Base-by-base conservation (phyloP, 2,329 filamentous ascomycete species). In the Sphaerulina populicola region DNA sequence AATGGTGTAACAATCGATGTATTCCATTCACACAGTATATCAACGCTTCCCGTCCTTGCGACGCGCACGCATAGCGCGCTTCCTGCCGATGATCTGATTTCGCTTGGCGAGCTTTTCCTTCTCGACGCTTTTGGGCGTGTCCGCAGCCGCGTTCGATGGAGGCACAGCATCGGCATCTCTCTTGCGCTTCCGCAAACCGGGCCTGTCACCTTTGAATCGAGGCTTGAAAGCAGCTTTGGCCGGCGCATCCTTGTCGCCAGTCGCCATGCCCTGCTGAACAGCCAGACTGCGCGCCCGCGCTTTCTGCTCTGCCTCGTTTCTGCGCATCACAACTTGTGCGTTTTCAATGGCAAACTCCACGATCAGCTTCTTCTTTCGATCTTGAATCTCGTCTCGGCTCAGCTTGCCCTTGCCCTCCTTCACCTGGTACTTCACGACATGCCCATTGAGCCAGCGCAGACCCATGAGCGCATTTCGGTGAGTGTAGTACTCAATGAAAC, bases 311-410 rank as follows among this genome's bases (percentile, higher is more conserved):
- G 74, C 74, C 55, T 83, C 80, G 54, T 76, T 79, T 49, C 94
- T 79, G 57, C 93, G 78, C 59, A 83, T 79, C n/a, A 98, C 85
- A 1, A 98, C 93, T 64, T 96, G 90, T 1, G 88, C 90, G 63
- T 98, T 98, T 71, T 98, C 93, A 67, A 98, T 95, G 15, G 93
- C 89, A 67, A 98, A 98, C 69, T 98, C 94, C 35, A 91, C 91
- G 64, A 98, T 88, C 46, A 98, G 72, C 10, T 93, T 79, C 70
- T 93, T 90, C 67, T 88, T 91, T 71, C 85, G 88, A 58, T 93
- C 89, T 47, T 78, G 68, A n/a, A 72, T 49, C 4, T 72, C 73
- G 44, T 75, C 74, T 55, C 65, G 61, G 47, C 60, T 62, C 41
- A 56, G 55, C 51, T 63, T 62, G 54, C 65, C 64, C 58, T 71